Percentiles rank a stretch among this genome's conserved stretches.
Conservation (phyloP, 2,329 filamentous ascomycete genomes). For the Botrytis tulipae region DNA sequence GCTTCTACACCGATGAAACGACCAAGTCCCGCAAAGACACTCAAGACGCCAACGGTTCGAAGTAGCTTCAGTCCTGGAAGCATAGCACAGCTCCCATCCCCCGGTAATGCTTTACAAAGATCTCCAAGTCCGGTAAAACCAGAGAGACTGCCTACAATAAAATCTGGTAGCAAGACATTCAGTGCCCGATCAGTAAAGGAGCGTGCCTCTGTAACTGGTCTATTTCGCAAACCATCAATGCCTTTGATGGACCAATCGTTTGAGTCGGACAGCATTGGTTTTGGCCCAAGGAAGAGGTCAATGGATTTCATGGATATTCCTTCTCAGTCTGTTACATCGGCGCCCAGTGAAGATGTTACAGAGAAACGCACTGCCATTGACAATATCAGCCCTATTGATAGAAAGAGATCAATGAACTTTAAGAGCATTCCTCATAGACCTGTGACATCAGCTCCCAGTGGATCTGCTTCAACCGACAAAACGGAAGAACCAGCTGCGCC, state of each 20-base stretch:
- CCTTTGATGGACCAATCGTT: constrained; percentile 41
- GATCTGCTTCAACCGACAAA: constrained; percentile 26
- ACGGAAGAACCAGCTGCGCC: constrained; percentile 45
- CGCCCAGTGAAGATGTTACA: constrained; percentile 36
- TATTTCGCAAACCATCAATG: constrained; percentile 56
- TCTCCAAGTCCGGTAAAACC: constrained; percentile 39
- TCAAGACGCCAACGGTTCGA: constrained; percentile 40
- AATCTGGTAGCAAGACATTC: constrained; percentile 49
- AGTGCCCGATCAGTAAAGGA: constrained; percentile 48
- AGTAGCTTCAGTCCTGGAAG: constrained; percentile 26
- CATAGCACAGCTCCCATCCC: constrained; percentile 39
- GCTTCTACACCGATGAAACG: constrained; percentile 45
- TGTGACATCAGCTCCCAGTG: constrained; percentile 27
- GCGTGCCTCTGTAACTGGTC: constrained; percentile 52
- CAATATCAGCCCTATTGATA: constrained; percentile 28
- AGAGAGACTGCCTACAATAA: constrained; percentile 32
- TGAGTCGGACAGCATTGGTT: constrained; percentile 30
- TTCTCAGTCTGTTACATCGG: constrained; percentile 30
- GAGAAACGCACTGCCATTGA: constrained; percentile 34
- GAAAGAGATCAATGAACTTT: constrained; percentile 33
- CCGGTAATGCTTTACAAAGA: constrained; percentile 37
- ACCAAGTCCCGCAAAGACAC: constrained; percentile 39
- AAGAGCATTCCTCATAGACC: constrained; percentile 30
- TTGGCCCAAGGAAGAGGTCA: constrained; percentile 31
- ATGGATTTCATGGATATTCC: constrained; percentile 33